phyloP scores from a whole-genome alignment of 345 rosid genomes.

The Corymbia maculata region DNA sequence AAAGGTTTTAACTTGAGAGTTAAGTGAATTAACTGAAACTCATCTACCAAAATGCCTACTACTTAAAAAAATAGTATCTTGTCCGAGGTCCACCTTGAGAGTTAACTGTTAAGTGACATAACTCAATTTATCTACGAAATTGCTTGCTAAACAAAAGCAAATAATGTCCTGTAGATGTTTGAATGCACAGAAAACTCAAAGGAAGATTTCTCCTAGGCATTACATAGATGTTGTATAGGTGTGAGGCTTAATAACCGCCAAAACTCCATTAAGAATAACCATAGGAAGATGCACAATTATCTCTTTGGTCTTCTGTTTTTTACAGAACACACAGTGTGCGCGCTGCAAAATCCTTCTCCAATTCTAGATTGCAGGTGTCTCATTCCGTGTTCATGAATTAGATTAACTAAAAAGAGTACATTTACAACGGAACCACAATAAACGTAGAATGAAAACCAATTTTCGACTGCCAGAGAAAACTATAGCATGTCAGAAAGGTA shows the following conservation, averaged over 20 bases:
- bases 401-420: neutral
- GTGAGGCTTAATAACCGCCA: neutral
- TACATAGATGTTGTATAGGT: neutral
- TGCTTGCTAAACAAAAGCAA: neutral
- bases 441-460: neutral
- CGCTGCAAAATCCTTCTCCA: neutral
- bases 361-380: neutral
- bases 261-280: neutral
- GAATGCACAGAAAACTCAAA: neutral
- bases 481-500: neutral
- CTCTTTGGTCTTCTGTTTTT: neutral
- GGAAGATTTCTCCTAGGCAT: neutral
- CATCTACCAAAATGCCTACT: neutral
- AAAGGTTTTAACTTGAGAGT: neutral
- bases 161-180: neutral
- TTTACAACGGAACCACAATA: neutral
- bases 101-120: neutral
- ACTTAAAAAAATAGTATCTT: neutral
- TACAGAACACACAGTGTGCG: neutral
- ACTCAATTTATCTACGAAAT: neutral
- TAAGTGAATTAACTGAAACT: neutral
- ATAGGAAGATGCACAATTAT: neutral
- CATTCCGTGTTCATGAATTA: neutral
- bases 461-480: neutral
- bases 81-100: neutral